Evolutionary conservation across 495 filamentous ascomycete species (phyloP), one percentile per base, ranked within the genome.

Genomic region (Penicillium lagena): DNA sequence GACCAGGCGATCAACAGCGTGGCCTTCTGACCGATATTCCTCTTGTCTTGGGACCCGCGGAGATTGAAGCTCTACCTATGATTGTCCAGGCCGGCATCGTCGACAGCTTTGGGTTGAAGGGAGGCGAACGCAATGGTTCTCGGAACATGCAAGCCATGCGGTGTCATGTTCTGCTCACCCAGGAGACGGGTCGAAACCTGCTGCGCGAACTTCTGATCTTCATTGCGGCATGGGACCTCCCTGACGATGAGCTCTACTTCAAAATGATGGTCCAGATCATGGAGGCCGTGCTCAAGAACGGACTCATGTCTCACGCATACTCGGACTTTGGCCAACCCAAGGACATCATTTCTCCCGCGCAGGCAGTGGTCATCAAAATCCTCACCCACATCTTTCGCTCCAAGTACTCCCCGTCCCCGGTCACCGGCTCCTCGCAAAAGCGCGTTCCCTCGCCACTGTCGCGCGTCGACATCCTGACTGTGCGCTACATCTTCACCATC

Each of bases 211-310:
- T 96, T 40, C 72, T 96, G 15, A 94, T 96, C 43, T 96, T 96
- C 63, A 90, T 96, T 44, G 90, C 90, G 11, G 89, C 93, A 11
- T 96, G 90, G 90, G 90, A 96, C 57, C 82, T 95, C 46, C 83
- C 82, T 11, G 90, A 96, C 53, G 84, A 90, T 35, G 87, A 91
- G 50, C 75, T 93, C 10, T 95, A 95, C 54, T 95, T 94, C 71
- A 89, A 91, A 64, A 83, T 95, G 63, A 96, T 93, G 68, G 85
- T 89, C 9, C 89, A 94, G 62, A 95, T 96, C 46, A 88, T 96
- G 70, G 87, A 95, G 55, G 87, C 89, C 0, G 87, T 95, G 33
- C 80, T 95, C 36, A 78, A 85, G 45, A 91, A 89, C 52, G 87
- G 86, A 9, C 72, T 96, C 12, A 85, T 96, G 64, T 90, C 89